Conservation (phyloP, 768 basidiomycete genomes). For the Holtermanniella nyarrowii region DNA sequence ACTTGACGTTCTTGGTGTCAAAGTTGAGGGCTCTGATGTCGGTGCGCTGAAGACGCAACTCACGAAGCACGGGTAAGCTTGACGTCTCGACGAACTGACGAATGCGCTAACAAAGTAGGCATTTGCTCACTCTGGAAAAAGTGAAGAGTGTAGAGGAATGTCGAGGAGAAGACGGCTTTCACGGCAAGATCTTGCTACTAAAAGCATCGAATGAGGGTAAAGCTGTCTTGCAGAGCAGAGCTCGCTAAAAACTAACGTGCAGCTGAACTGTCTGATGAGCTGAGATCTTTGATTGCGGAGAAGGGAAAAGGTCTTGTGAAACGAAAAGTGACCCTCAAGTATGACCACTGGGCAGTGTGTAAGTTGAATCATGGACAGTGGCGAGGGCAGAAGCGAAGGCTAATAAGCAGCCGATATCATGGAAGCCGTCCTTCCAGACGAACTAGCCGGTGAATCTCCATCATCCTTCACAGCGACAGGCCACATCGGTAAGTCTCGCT, state of each 20-base stretch:
- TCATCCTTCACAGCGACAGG: slow-evolving; percentile 79
- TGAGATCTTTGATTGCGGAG: slow-evolving; percentile 47
- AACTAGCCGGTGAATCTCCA: slow-evolving; percentile 66
- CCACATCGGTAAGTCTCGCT: slow-evolving; percentile 61
- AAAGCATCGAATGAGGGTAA: background rate
- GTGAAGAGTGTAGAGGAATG: background rate
- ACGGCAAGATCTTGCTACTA: background rate
- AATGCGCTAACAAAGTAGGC: too few relatives aligned
- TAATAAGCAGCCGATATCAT: slow-evolving; percentile 54
- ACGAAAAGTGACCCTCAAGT: slow-evolving; percentile 58
- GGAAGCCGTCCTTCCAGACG: slow-evolving; percentile 66
- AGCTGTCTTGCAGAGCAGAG: background rate
- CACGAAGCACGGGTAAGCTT: background rate
- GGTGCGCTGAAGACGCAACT: background rate
- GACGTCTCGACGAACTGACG: background rate
- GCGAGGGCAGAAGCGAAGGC: too few relatives aligned
- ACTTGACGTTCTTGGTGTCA: background rate
- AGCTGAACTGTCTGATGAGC: slow-evolving; percentile 1
- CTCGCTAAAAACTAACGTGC: background rate
- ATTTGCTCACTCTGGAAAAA: background rate
- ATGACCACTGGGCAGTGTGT: slow-evolving; percentile 81
- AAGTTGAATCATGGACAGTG: too few relatives aligned
- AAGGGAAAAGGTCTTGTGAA: slow-evolving; percentile 51
- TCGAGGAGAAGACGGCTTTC: background rate
- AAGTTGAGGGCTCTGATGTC: slow-evolving; percentile 45